Evolutionary conservation across 192 early-diverging fungal species (phyloP), one percentile per base, ranked within the genome.

Genomic region (Entomortierella parvispora): DNA sequence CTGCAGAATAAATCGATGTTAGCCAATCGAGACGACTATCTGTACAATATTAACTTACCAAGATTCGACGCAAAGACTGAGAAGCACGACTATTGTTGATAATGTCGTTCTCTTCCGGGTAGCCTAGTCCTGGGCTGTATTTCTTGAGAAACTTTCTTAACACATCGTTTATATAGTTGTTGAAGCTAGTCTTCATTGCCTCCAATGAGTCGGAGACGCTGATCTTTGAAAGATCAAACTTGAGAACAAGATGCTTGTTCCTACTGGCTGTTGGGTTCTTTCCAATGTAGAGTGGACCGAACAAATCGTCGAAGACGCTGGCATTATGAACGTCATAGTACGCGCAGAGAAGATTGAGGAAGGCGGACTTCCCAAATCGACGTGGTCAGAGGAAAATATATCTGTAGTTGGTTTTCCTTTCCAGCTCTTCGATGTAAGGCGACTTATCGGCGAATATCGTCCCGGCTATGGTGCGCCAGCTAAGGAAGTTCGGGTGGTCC

Each of bases 221-320:
- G 29, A 80, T 80, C 29, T 47, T 48, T 48, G 68, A 80, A 26
- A 80, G 48, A 52, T 80, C 68, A 60, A 80, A 55, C 42, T 71
- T 80, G 50, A 80, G 62, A 43, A 80, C 78, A 40, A 79, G 62
- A 31, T 65, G 68, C 61, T 65, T 62, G 76, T 70, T 79, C 26
- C 53, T 56, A 29, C 54, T 69, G 47, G 32, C 2, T 47, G 76
- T 80, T 26, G 69, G 78, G 26, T 80, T 53, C 51, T 67, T 62
- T 59, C 78, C 69, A 34, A 80, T 71, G 55, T 80, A 71, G 58
- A 71, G 78, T 34, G 68, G 78, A 20, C 69, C 64, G 29, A 80
- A 80, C 23, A 80, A 69, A 55, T 67, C 58, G 25, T 62, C 65
- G 52, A 80, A 80, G 23, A 62, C 48, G 33, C 55, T 32, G 46